phyloP scores from a whole-genome alignment of 768 basidiomycete genomes.

The Mycena alexandri region DNA sequence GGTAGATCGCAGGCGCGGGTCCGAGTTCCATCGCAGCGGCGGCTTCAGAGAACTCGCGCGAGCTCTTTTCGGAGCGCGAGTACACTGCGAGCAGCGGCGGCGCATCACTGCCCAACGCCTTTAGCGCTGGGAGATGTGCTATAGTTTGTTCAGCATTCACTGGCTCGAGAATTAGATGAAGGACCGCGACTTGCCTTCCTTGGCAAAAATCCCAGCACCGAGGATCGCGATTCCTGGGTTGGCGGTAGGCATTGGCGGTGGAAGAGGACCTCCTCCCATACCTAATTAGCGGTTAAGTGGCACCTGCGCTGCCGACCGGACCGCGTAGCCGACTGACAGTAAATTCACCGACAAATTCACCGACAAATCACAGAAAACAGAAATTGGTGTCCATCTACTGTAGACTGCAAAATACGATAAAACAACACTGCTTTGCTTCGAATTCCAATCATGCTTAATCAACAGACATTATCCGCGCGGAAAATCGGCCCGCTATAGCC shows the following conservation, averaged over 20 bases:
- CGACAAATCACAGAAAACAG: no score
- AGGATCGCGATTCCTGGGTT: conserved; percentile 76
- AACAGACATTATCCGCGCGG: no score
- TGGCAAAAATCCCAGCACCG: conserved; percentile 85
- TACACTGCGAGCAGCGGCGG: conserved; percentile 76
- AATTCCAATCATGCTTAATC: no score
- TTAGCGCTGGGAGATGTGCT: conserved; percentile 87
- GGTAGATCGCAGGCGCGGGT: conserved; percentile 63
- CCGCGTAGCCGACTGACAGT: no score
- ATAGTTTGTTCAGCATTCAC: conserved; percentile 38
- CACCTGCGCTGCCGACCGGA: no score
- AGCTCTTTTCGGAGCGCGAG: conserved; percentile 78
- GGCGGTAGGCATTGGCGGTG: conserved; percentile 38
- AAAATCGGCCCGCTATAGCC: conserved; percentile 44
- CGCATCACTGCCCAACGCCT: conserved; percentile 59
- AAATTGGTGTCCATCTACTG: no score
- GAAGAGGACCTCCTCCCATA: no score
- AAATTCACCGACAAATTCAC: no score
- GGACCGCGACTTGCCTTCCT: conserved; percentile 68
- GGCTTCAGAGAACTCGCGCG: conserved; percentile 63
- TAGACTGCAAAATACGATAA: no score
- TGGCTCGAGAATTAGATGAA: conserved; percentile 35
- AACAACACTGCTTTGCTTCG: no score
- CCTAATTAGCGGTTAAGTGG: no score
- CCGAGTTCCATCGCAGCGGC: conserved; percentile 58